Evolutionary conservation across 768 basidiomycete species (phyloP).

Genomic region (Pulveroboletus frians): DNA sequence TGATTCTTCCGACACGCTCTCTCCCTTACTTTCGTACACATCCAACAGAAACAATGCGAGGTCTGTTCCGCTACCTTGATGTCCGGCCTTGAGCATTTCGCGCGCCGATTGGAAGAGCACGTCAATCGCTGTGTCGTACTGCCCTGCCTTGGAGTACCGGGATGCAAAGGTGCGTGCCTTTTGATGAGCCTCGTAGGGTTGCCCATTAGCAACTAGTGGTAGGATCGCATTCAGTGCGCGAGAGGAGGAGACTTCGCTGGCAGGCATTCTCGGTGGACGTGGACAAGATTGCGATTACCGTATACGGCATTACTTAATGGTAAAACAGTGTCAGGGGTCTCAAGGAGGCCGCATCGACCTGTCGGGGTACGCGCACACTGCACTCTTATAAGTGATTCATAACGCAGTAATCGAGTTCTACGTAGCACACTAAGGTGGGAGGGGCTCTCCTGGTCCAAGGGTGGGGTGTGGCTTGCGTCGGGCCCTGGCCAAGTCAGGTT

Average conservation of each 20-base stretch:
- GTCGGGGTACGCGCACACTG: too few species aligned
- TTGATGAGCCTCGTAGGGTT: constrained; percentile 90
- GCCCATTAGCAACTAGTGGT: constrained; percentile 64
- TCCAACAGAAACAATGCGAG: constrained; percentile 75
- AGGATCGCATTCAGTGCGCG: constrained; percentile 72
- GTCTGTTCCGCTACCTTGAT: constrained; percentile 89
- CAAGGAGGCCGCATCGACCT: too few species aligned
- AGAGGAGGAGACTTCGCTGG: constrained; percentile 40
- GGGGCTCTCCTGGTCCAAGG: too few species aligned
- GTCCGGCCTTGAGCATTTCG: constrained; percentile 82
- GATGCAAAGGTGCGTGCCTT: constrained; percentile 95
- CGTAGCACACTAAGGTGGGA: too few species aligned
- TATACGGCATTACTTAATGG: too few species aligned
- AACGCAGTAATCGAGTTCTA: too few species aligned
- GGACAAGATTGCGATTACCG: neutral
- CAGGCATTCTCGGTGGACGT: constrained; percentile 22
- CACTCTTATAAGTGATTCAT: too few species aligned
- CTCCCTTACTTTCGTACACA: constrained; percentile 72
- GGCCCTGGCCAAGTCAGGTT: too few species aligned
- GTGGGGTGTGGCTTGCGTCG: too few species aligned
- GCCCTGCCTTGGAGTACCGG: constrained; percentile 73
- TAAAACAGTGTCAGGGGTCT: neutral
- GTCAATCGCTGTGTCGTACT: constrained; percentile 84
- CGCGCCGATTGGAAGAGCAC: constrained; percentile 88
- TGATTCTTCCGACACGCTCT: constrained; percentile 68